A percentile compares a stretch with the other conserved stretches of the same genome.
Evolutionary conservation across 2,329 filamentous ascomycete species (phyloP).

Genomic region (Hypomyces rosellus): DNA sequence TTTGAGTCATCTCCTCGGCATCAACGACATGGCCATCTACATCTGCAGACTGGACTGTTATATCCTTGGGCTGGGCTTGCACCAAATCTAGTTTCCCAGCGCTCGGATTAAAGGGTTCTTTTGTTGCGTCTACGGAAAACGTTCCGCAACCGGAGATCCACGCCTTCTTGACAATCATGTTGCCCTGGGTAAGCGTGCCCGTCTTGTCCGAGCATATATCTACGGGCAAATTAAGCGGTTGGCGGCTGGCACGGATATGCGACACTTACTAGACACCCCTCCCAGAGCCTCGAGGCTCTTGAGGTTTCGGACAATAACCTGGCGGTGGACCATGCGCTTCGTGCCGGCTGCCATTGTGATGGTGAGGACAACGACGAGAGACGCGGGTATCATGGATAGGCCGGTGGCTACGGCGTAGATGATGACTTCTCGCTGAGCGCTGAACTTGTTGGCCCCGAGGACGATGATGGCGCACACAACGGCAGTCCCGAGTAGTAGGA

Average conservation of each 20-base stretch:
- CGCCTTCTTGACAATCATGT: constrained; percentile 48
- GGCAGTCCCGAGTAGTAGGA: constrained; percentile 58
- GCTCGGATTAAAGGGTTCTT: constrained; percentile 52
- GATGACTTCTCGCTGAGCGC: constrained; percentile 32
- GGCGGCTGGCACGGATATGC: constrained; percentile 1
- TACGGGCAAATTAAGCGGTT: constrained; percentile 20
- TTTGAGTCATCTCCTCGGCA: constrained; percentile 32
- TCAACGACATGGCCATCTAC: constrained; percentile 22
- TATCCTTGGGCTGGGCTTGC: constrained; percentile 29
- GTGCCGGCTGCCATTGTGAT: constrained; percentile 54
- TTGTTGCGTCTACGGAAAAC: constrained; percentile 42
- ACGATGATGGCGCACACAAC: constrained; percentile 40
- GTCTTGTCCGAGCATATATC: constrained; percentile 54
- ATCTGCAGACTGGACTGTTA: constrained; percentile 21
- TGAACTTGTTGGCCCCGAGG: constrained; percentile 36
- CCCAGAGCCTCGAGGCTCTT: constrained; percentile 48
- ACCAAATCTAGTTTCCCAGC: constrained; percentile 40
- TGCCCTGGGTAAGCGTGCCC: constrained; percentile 47
- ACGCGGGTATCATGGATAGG: constrained; percentile 46
- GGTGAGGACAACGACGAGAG: constrained; percentile 46
- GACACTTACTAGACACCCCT: constrained; percentile 39
- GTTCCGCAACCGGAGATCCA: constrained; percentile 44
- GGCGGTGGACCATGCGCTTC: constrained; percentile 45
- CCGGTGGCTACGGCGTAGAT: constrained; percentile 40
- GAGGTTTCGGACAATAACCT: constrained; percentile 48